Evolutionary conservation across 1,139 yeast genomes (phyloP).

Genomic region (Geotrichum candidum): DNA sequence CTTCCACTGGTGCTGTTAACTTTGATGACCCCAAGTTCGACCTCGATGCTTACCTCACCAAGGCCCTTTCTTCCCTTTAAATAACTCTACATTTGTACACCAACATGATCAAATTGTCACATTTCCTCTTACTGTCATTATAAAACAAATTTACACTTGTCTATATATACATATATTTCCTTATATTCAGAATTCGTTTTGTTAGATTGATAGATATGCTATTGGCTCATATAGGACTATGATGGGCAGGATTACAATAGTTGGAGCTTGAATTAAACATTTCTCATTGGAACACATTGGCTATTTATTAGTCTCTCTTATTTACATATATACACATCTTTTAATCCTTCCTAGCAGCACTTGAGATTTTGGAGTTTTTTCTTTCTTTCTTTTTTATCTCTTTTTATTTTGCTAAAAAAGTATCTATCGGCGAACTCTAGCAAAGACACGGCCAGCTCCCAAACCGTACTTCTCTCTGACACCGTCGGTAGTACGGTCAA

Average conservation of each 20-base stretch:
- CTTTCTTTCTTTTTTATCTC: too few relatives aligned
- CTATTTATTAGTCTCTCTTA: background rate
- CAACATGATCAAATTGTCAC: background rate
- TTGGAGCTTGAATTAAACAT: background rate
- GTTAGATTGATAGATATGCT: too few relatives aligned
- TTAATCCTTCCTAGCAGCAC: background rate
- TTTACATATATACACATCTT: background rate
- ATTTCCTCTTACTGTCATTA: background rate
- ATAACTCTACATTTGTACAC: background rate
- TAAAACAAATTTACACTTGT: background rate
- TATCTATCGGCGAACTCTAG: conserved; percentile 18
- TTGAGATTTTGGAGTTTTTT: too few relatives aligned
- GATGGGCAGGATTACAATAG: too few relatives aligned
- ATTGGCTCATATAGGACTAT: too few relatives aligned
- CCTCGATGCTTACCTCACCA: conserved; percentile 45
- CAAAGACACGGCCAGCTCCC: conserved; percentile 62
- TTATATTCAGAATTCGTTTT: background rate
- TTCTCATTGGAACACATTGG: background rate
- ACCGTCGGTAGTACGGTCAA: conserved; percentile 66
- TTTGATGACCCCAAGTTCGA: conserved; percentile 91
- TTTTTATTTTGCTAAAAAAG: background rate
- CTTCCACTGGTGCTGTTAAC: conserved; percentile 41
- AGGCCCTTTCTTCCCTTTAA: conserved; percentile 26
- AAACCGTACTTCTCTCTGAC: conserved; percentile 70
- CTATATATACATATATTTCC: background rate